Evolutionary conservation across 2,329 filamentous ascomycete species (phyloP), one percentile per base, ranked within the genome.

Genomic region (Venturiaceae sp.): DNA sequence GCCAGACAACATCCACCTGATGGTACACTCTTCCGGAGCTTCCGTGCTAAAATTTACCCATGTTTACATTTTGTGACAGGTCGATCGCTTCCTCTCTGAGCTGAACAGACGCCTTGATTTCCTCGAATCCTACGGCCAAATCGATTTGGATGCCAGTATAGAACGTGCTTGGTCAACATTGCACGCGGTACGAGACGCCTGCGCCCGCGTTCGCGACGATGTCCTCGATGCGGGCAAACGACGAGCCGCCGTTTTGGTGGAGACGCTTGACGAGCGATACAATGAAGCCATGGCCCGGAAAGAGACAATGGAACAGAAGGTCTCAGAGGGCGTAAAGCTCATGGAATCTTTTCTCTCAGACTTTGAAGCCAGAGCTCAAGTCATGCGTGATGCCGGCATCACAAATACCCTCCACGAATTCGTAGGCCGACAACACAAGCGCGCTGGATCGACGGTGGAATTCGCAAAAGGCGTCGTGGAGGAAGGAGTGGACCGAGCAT

Each of bases 231-330:
- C 88, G 37, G 92, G 94, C 23, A 86, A 89, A 56, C 84, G 90
- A 63, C 83, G 91, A 61, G 84, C 95, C 60, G 88, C 90, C 63
- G 83, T 97, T 60, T 86, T 97, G 76, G 90, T 99, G 34, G 92
- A 97, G 66, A 96, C 91, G 0, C 77, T 99, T 14, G 94, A 99
- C 71, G 81, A 81, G 30, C 82, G 89, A 63, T 99, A 96, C 72
- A 86, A 95, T 62, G 89, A 94, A 65, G 91, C 88, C 1, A 74
- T 99, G 63, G 86, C 83, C 16, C 88, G 88, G 2, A 90, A 92
- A 63, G 92, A 90, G 68, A 92, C 90, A 0, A 75, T 97, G 65
- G 90, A 94, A 67, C 91, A 96, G 66, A 97, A 97, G 75, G 91
- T 92, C 3, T 83, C 89, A 61, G 86, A 92, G 36, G 90, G 91